Evolutionary conservation across 2,329 filamentous ascomycete species (phyloP).

Genomic region (Ambrosiella beaveri): DNA sequence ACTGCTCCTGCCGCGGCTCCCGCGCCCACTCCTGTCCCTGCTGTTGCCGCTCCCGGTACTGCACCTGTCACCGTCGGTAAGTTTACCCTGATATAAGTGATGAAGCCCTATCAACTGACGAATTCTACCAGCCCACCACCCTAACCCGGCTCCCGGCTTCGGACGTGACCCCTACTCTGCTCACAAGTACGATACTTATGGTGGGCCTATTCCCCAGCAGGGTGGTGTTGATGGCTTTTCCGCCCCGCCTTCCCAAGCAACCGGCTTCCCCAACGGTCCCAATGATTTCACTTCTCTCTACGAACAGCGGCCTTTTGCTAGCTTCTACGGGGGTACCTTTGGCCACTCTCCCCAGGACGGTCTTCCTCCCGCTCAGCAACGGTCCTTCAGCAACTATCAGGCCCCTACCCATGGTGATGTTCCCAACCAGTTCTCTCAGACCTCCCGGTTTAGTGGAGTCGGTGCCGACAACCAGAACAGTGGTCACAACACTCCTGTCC

Average conservation of each 20-base stretch:
- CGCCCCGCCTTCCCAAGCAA: slow-evolving; percentile 42
- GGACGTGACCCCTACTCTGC: slow-evolving; percentile 1
- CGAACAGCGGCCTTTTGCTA: slow-evolving; percentile 58
- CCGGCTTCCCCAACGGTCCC: slow-evolving; percentile 53
- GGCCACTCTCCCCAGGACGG: slow-evolving; percentile 57
- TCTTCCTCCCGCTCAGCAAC: slow-evolving; percentile 27
- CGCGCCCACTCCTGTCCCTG: slow-evolving; percentile 15
- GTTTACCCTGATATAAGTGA: neutral
- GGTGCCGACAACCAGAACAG: slow-evolving; percentile 62
- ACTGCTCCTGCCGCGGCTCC: slow-evolving; percentile 19
- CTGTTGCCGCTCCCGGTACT: slow-evolving; percentile 17
- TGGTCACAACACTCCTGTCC: slow-evolving; percentile 81
- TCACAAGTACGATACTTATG: slow-evolving; percentile 37
- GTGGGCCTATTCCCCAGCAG: slow-evolving; percentile 38
- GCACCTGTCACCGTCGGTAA: slow-evolving; percentile 1
- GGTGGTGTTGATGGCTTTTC: slow-evolving; percentile 17
- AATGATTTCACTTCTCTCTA: slow-evolving; percentile 78
- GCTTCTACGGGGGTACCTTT: slow-evolving; percentile 35
- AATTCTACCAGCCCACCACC: neutral
- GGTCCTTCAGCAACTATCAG: slow-evolving; percentile 56
- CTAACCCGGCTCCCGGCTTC: too few relatives aligned
- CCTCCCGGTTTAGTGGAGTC: slow-evolving; percentile 40
- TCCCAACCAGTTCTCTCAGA: slow-evolving; percentile 56
- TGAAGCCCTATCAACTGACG: neutral
- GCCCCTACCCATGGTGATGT: slow-evolving; percentile 41